A percentile compares a stretch with the other conserved stretches of the same genome.
phyloP scores from a whole-genome alignment of 352 stramenopile species.

The Pythium rishiriense region DNA sequence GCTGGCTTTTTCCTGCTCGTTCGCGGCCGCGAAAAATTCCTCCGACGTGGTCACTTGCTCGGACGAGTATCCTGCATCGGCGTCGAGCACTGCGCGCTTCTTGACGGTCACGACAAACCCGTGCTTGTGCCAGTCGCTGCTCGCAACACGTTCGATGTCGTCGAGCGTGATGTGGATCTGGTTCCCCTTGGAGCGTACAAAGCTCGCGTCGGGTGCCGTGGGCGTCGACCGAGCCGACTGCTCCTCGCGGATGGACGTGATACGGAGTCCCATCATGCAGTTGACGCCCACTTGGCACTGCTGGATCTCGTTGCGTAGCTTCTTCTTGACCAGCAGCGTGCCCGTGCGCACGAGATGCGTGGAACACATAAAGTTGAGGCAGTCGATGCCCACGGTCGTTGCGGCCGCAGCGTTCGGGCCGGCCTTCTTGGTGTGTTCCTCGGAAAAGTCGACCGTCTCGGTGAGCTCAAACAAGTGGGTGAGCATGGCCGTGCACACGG shows the following conservation, averaged over 20 bases:
- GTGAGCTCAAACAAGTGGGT: conserved; percentile 85
- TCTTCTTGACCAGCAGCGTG: conserved; percentile 66
- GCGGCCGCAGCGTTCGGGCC: conserved; percentile 37
- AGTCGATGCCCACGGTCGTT: conserved; percentile 77
- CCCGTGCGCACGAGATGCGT: conserved; percentile 79
- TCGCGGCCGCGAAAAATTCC: conserved; percentile 75
- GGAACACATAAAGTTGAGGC: conserved; percentile 83
- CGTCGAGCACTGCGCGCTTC: conserved; percentile 36
- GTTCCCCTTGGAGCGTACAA: conserved; percentile 60
- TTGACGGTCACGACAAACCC: conserved; percentile 73
- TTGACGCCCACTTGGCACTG: conserved; percentile 72
- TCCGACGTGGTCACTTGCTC: conserved; percentile 44
- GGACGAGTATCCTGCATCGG: conserved; percentile 21
- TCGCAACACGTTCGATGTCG: conserved; percentile 74
- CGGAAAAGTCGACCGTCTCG: conserved; percentile 83
- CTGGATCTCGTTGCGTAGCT: conserved; percentile 80
- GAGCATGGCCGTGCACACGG: conserved; percentile 75
- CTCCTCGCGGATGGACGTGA: conserved; percentile 61
- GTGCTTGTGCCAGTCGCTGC: conserved; percentile 70
- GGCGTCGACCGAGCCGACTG: conserved; percentile 21
- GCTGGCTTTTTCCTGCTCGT: conserved; percentile 57
- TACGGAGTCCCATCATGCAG: conserved; percentile 86
- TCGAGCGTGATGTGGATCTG: conserved; percentile 77
- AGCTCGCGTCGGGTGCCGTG: conserved; percentile 47
- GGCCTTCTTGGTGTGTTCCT: conserved; percentile 35